Evolutionary conservation across 306 rosid genomes (phyloP).

Genomic region (Prunus kanzakura): DNA sequence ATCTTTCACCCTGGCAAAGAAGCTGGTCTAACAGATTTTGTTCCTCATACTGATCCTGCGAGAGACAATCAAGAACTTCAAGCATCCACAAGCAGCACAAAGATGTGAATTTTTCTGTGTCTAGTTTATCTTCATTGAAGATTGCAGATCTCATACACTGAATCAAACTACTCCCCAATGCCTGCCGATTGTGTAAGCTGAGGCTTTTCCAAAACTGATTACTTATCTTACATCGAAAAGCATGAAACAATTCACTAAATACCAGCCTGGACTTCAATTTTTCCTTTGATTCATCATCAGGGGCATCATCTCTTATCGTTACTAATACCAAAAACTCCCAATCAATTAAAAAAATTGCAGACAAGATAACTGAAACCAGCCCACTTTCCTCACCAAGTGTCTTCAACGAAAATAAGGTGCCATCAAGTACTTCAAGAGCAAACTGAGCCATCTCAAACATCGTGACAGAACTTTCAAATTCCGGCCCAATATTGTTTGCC

Average conservation of each 20-base stretch:
- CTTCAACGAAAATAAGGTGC: conserved; percentile 63
- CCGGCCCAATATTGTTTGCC: conserved; percentile 28
- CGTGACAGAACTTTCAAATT: conserved; percentile 40
- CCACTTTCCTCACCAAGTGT: conserved; percentile 57
- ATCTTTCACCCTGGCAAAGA: conserved; percentile 49
- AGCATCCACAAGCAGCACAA: conserved; percentile 73
- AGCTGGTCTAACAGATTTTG: conserved; percentile 61
- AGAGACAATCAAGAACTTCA: conserved; percentile 58
- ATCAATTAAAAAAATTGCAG: conserved; percentile 61
- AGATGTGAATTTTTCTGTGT: conserved; percentile 43
- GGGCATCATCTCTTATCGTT: conserved; percentile 34
- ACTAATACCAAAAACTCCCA: conserved; percentile 60
- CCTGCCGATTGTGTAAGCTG: conserved; percentile 37
- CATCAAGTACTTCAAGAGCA: conserved; percentile 78
- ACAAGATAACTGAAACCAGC: conserved; percentile 60
- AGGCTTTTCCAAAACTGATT: conserved; percentile 55
- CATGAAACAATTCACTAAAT: conserved; percentile 50
- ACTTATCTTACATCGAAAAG: conserved; percentile 50
- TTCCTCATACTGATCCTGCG: conserved; percentile 59
- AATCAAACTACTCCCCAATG: conserved; percentile 47
- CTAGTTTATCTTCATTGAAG: conserved; percentile 54
- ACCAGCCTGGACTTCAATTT: conserved; percentile 44
- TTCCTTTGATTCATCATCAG: conserved; percentile 40
- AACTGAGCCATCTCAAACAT: conserved; percentile 55
- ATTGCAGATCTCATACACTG: conserved; percentile 63